phyloP scores from a whole-genome alignment of 2,329 filamentous ascomycete genomes.

The Colletotrichum scovillei region DNA sequence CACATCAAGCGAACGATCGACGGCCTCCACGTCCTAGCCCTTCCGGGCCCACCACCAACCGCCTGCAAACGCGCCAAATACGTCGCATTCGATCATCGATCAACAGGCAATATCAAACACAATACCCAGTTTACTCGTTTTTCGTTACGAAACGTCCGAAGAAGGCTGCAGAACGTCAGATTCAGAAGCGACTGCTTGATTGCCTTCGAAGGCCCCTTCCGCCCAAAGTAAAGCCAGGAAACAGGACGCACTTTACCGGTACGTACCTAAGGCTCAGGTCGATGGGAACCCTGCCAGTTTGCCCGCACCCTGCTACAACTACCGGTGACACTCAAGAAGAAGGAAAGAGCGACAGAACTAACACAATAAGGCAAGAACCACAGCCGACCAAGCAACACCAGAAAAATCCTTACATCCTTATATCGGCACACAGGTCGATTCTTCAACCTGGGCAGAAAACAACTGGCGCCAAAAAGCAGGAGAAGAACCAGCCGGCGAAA shows the following conservation, averaged over 20 bases:
- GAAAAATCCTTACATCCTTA: not conserved
- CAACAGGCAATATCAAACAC: conserved; percentile 17
- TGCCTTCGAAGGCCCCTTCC: not conserved
- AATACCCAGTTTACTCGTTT: conserved; percentile 18
- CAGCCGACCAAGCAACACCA: not conserved
- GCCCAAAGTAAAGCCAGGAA: not conserved
- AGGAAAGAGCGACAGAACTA: conserved; percentile 6
- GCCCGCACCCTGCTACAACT: not conserved
- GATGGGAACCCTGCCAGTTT: not conserved
- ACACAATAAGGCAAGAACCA: not conserved
- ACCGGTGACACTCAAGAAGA: not conserved
- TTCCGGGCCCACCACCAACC: not conserved
- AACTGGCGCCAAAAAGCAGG: not conserved
- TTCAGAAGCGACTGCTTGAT: not conserved
- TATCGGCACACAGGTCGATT: conserved; percentile 3
- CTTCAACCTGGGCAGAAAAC: not conserved
- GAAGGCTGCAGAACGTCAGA: not conserved
- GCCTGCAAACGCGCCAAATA: conserved; percentile 10
- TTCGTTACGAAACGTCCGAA: conserved; percentile 22
- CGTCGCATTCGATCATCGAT: conserved; percentile 30
- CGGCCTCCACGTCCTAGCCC: not conserved
- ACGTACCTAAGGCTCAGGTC: not conserved
- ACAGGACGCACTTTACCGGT: not conserved
- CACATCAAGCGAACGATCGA: conserved; percentile 1
- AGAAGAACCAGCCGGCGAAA: conserved; percentile 17